Evolutionary conservation across 805 yeast species (phyloP), one percentile per base, ranked within the genome.

Genomic region (Nakazawaea pomicola): DNA sequence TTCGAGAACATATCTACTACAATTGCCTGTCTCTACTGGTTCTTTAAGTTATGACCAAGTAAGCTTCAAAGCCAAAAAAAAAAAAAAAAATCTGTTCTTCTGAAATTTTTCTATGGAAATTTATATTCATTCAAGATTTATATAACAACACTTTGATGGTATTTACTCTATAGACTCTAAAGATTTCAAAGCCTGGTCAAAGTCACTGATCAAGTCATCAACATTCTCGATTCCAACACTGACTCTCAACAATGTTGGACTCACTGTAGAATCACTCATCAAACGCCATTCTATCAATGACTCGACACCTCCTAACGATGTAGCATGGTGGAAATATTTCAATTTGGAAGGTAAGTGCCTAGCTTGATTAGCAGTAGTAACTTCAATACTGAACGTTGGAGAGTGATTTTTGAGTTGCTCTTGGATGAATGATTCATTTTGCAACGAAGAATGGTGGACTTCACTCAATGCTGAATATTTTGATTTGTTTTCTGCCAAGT

Each of bases 221-320:
- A 76, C 66, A 50, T 83, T 74, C 58, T 90, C 96, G 35, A 81
- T 70, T 17, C 97, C 98, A 33, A 84, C 68, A 45, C 95, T 84
- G 5, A 90, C 64, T 59, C 97, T 73, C 30, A 90, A 60, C 35
- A 88, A 58, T 1, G 74, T 71, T 17, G 74, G 71, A 16, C 73
- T 66, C 11, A 80, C 82, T 4, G 62, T 49, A 1, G 72, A 56
- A 55, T 88, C 91, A 18, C 83, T 72, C 62, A 90, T 55, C 0
- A 87, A 81, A 55, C 96, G 76, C 95, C 96, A 88, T 61, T 90
- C 97, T 43, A 90, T 78, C 54, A 89, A 65, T 34, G 95, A 83
- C 61, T 91, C 97, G 11, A 84, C 86, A 17, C 97, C 96, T 29
- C 97, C 97, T 20, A 91, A 67, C 2, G 96, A 87, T 0, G 96